These are phyloP conservation scores for Plasmodium cynomolgi DNA, from an alignment of 169 alveolate species.

Conservation along the genomic window DNA sequence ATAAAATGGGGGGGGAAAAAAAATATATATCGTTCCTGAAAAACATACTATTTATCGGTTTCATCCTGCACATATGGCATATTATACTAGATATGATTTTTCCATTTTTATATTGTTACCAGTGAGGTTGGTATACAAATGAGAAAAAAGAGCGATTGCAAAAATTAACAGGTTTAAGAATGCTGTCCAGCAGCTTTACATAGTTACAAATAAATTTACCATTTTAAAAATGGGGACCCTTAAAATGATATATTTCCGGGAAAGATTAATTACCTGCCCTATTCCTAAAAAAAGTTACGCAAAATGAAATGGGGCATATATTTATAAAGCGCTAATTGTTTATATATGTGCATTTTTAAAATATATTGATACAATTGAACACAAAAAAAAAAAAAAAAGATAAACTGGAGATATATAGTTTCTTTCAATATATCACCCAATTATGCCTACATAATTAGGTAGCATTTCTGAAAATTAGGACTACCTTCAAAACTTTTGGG, in stretches of 20 bases:
- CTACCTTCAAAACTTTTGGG: background rate
- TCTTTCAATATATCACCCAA: background rate
- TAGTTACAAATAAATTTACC: background rate
- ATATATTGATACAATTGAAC: background rate
- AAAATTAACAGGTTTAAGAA: background rate
- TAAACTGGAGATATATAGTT: background rate
- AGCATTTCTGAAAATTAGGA: background rate
- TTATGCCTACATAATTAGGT: background rate
- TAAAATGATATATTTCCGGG: background rate
- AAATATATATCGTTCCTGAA: background rate
- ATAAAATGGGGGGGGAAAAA: background rate
- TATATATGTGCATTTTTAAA: background rate
- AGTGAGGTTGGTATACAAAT: background rate
- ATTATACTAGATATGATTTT: background rate
- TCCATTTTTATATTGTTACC: too few relatives aligned
- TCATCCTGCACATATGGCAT: background rate
- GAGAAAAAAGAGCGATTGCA: background rate
- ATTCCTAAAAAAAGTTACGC: background rate
- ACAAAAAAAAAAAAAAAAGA: background rate
- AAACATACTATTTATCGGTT: background rate
- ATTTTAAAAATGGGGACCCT: background rate
- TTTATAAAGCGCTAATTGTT: background rate
- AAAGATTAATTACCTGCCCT: background rate
- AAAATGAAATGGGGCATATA: background rate
- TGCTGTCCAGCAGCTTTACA: too few relatives aligned